Base-by-base conservation (phyloP, 805 yeast genomes). In the Lachancea thermotolerans region DNA sequence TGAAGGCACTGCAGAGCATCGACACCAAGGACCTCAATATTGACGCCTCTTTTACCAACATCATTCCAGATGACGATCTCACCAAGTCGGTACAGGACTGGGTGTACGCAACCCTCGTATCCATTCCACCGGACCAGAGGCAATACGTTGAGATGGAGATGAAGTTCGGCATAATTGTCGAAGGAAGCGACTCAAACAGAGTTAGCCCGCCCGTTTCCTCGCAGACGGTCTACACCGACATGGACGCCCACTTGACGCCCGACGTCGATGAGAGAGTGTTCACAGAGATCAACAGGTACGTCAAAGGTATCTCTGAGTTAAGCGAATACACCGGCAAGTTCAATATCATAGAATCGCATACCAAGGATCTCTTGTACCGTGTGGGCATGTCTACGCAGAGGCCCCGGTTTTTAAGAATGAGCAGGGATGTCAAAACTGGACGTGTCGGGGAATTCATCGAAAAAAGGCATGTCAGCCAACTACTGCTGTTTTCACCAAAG, bases 21-120 rank as follows among this genome's bases (percentile, higher is more conserved):
- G 62, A 63, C 42, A 54, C 58, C 16, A 59, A 57, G 11, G 62
- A 62, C 44, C 54, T 62, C 9, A 53, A 63, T 59, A 41, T 65
- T 27, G 75, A 71, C 29, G 58, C 70, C 16, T 62, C 74, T 0
- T 64, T 77, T 41, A 77, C 88, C 35, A 74, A 87, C 14, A 81
- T 88, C 0, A 90, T 89, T 4, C 73, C 84, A 0, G 80, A 85
- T 39, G 88, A 87, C 57, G 91, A 87, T 55, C 70, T 86, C 47
- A 84, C 90, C 5, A 78, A 90, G 57, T 78, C 85, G 30, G 79
- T 90, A 6, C 84, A 93, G 17, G 87, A 83, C 54, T 90, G 97
- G 97, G 73, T 90, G 8, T 89, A 84, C 71, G 89, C 95, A 15
- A 82, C 85, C 50, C 71, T 88, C 39, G 73, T 73, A 37, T 85